Evolutionary conservation across 2,329 filamentous ascomycete species (phyloP), one percentile per base, ranked within the genome.

Genomic region (Penicillium italicum): DNA sequence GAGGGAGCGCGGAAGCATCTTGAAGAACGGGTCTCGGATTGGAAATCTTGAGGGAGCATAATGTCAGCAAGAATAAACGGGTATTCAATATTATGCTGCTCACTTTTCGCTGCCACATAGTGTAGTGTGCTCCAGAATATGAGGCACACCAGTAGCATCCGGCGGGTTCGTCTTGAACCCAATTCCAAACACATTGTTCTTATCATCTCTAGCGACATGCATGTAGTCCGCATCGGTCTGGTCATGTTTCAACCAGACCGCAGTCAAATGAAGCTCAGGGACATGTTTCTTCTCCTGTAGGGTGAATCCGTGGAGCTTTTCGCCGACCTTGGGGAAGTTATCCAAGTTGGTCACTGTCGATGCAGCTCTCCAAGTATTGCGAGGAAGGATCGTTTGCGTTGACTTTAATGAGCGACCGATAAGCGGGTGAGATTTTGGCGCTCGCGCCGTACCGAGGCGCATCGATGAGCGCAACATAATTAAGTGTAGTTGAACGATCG

Each of bases 181-280:
- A 69, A 99, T 95, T 36, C 92, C 95, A 77, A 99, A 99, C 71
- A 97, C 94, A 89, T 99, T 99, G 79, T 99, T 99, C 79, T 88
- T 89, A 71, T 99, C 94, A 55, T 97, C 91, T 65, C 93, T 83
- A 16, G 92, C 93, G 66, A 99, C 88, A 76, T 99, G 94, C 44
- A 99, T 82, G 71, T 97, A 97, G 64, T 99, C 91, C 61, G 94
- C 94, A 57, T 92, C 91, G 0, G 94, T 99, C 79, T 92, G 92
- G 77, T 97, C 90, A 72, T 99, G 94, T 68, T 90, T 87, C 60
- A 99, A 82, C 61, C 95, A 90, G 50, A 97, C 76, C 5, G 94
- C 94, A 1, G 92, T 96, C 69, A 99, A 77, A 74, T 97, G 90
- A 46, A 97, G 83, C 78, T 99, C 94, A 0, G 92, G 91, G 2